phyloP scores from a whole-genome alignment of 768 basidiomycete species.

The Coprinopsis marcescibilis region DNA sequence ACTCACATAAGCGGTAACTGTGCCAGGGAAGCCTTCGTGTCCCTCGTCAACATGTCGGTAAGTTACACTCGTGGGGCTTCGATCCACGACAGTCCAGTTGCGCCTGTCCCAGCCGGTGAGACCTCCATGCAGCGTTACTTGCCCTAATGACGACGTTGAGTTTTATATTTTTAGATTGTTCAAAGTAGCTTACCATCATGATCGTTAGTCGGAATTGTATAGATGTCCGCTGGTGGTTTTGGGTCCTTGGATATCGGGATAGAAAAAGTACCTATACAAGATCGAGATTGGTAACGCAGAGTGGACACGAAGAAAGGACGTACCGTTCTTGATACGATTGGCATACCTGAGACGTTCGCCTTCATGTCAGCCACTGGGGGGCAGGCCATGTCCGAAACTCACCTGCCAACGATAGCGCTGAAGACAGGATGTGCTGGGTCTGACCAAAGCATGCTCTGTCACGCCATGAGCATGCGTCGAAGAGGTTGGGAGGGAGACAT shows the following conservation, averaged over 20 bases:
- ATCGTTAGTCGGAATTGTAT: constrained; percentile 47
- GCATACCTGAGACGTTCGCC: constrained; percentile 35
- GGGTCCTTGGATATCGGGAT: constrained; percentile 46
- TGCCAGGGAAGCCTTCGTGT: constrained; percentile 52
- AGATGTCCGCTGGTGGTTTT: constrained; percentile 37
- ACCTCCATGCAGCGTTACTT: constrained; percentile 53
- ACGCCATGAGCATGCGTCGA: neutral
- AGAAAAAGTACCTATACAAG: constrained; percentile 41
- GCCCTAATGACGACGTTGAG: constrained; percentile 10
- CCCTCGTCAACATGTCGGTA: constrained; percentile 47
- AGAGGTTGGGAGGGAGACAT: constrained; percentile 12
- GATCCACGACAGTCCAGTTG: constrained; percentile 45
- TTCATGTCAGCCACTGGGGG: neutral
- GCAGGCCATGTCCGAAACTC: constrained; percentile 2
- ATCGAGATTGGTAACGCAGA: too few species aligned
- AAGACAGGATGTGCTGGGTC: constrained; percentile 46
- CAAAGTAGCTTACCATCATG: constrained; percentile 32
- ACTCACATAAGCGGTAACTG: constrained; percentile 36
- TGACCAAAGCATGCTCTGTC: constrained; percentile 33
- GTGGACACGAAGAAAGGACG: neutral
- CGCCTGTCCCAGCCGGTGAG: constrained; percentile 51
- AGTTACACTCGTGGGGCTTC: constrained; percentile 41
- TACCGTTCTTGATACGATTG: constrained; percentile 47
- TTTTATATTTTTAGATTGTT: neutral
- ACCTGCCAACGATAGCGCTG: constrained; percentile 33